Base-by-base conservation (phyloP, 176 grass and related monocot species). In the Stipa capillata region DNA sequence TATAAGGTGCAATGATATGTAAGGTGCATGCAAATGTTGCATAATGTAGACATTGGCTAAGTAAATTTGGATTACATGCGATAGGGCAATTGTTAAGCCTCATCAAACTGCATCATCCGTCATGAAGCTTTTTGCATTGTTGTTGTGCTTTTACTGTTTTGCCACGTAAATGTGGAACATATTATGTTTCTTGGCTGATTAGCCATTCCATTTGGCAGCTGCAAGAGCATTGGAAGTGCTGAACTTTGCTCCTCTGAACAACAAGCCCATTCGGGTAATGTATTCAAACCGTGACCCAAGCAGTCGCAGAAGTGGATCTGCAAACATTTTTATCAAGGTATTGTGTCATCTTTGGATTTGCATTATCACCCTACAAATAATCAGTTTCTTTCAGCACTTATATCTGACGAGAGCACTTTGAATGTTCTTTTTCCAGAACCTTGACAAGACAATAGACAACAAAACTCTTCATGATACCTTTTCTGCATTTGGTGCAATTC, bases 251-350 rank as follows among this genome's bases (percentile, higher is more conserved):
- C 44, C 50, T 37, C 80, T 94, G 73, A 90, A 90, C 32, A 64
- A 29, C 75, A 89, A 94, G 59, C 41, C 87, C 64, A 87, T 85
- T 31, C 65, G 84, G 20, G 88, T 90, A 67, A 87, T 93, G 83
- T 78, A 84, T 81, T 92, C 87, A 74, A 89, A 89, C 39, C 83
- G 90, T 60, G 79, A 89, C 33, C 87, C 87, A 59, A 81, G 69
- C 70, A 58, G 81, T 37, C 87, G 84, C 18, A 86, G 80, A 55
- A 93, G 90, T 60, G 79, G 80, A 43, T 82, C 80, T 74, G 84
- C 79, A 45, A 92, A 89, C 58, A 89, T 92, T 83, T 92, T 89
- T 82, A 92, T 92, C 53, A 89, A 92, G 90, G 90, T 92, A 79
- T 43, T 50, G n/a, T 56, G 1, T 59, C 31, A 44, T 69, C 39